Conservation (phyloP, 2,329 filamentous ascomycete genomes). For the Fusarium sp. region DNA sequence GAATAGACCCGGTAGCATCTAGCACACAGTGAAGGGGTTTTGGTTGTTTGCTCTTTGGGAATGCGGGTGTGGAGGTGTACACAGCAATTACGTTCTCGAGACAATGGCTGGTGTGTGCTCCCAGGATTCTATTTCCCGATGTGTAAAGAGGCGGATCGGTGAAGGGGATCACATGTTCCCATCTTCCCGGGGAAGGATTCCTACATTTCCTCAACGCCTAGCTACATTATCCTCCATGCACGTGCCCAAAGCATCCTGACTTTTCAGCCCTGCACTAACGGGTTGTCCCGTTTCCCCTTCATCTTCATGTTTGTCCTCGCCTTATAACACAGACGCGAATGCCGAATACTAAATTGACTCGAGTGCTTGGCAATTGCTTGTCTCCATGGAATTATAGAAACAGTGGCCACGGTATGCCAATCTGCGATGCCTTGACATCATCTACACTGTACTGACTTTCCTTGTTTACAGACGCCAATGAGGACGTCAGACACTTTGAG, state of each 20-base stretch:
- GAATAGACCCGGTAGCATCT: not conserved
- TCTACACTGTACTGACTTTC: not conserved
- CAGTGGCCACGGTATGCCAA: not conserved
- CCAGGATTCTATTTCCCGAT: not conserved
- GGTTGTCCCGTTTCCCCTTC: conserved; percentile 8
- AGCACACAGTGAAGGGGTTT: conserved; percentile 8
- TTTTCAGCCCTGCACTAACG: conserved; percentile 30
- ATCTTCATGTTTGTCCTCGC: conserved; percentile 25
- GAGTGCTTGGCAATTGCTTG: not conserved
- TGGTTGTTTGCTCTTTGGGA: conserved; percentile 2
- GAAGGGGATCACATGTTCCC: not conserved
- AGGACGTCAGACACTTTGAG: not conserved
- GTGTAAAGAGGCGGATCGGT: not conserved
- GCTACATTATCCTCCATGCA: conserved; percentile 4
- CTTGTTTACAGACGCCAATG: not conserved
- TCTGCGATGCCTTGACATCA: not conserved
- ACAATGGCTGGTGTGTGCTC: conserved; percentile 15
- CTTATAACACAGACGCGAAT: conserved; percentile 21
- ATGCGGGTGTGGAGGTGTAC: not conserved
- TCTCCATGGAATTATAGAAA: not conserved
- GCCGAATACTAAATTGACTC: conserved; percentile 10
- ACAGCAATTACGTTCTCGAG: not conserved
- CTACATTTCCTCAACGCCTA: conserved; percentile 3
- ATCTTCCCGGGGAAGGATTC: not conserved
- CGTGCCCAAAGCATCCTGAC: conserved; percentile 11